Evolutionary conservation across 1,139 yeast genomes (phyloP).

Genomic region (Lodderomyces metapsilosis): DNA sequence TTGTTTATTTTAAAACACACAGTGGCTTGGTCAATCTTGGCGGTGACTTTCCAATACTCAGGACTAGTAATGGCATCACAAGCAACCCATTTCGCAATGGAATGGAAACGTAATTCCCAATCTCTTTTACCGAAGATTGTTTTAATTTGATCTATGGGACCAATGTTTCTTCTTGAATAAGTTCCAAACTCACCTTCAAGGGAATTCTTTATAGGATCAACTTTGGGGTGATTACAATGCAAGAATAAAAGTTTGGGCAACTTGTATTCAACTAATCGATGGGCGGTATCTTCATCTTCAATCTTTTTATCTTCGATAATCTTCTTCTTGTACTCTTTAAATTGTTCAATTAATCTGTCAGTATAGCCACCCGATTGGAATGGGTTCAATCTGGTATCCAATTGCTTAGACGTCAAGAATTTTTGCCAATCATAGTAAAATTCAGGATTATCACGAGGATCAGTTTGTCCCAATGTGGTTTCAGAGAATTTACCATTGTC

Average conservation of each 20-base stretch:
- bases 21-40: constrained; percentile 19
- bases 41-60: constrained; percentile 23
- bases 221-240: constrained; percentile 45
- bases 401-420: constrained; percentile 20
- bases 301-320: constrained; percentile 12
- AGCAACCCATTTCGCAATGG: constrained; percentile 35
- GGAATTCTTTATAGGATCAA: constrained; percentile 30
- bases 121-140: constrained; percentile 14
- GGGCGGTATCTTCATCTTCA: constrained; percentile 13
- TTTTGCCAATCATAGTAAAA: constrained; percentile 28
- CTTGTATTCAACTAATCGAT: constrained; percentile 15
- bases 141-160: constrained; percentile 17
- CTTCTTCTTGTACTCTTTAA: constrained; percentile 16
- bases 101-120: constrained; percentile 31
- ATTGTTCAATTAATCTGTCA: constrained; percentile 21
- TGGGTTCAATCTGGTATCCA: constrained; percentile 33
- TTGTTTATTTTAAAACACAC: constrained; percentile 25
- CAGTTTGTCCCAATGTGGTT: constrained; percentile 34
- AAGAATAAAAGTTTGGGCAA: constrained; percentile 33
- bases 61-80: constrained; percentile 29
- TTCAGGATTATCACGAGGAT: constrained; percentile 25
- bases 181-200: constrained; percentile 18
- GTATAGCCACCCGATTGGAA: constrained; percentile 30
- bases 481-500: constrained; percentile 23
- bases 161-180: constrained; percentile 23